Conservation (phyloP, 306 rosid genomes). For the Pyrus communis region DNA sequence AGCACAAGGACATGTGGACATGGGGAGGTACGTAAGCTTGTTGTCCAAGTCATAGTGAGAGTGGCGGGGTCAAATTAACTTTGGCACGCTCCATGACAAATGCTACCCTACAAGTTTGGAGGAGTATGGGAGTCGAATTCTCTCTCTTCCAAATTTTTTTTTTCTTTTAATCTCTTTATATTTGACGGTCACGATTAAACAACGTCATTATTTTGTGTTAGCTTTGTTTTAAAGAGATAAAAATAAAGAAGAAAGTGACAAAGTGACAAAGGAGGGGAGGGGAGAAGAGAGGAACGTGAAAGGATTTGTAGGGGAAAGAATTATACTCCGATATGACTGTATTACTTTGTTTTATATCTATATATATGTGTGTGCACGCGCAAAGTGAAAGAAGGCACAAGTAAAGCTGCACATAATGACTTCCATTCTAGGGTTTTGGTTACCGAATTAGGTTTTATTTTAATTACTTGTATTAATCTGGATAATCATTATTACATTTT, state of each 20-base stretch:
- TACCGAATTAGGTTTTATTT: not conserved
- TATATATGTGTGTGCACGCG: too few relatives aligned
- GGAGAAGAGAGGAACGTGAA: too few relatives aligned
- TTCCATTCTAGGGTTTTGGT: not conserved
- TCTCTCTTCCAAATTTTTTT: too few relatives aligned
- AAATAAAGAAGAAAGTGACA: too few relatives aligned
- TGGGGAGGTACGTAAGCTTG: conserved; percentile 3
- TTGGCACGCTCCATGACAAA: not conserved
- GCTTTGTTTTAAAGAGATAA: too few relatives aligned
- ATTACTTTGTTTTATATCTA: too few relatives aligned
- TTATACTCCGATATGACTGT: too few relatives aligned
- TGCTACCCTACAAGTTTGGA: not conserved
- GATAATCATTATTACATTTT: not conserved
- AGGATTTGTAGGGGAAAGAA: too few relatives aligned
- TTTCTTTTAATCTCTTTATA: too few relatives aligned
- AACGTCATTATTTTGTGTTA: too few relatives aligned
- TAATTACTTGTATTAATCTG: not conserved
- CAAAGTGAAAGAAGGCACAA: not conserved
- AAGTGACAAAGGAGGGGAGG: too few relatives aligned
- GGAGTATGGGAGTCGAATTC: not conserved
- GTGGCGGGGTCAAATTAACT: conserved; percentile 16
- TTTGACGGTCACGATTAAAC: too few relatives aligned
- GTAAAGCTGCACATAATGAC: not conserved
- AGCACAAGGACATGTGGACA: not conserved
- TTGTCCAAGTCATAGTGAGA: not conserved